These are phyloP conservation scores for Ilex aquifolium DNA, from an alignment of 257 asterid species.

Conservation along the genomic window DNA sequence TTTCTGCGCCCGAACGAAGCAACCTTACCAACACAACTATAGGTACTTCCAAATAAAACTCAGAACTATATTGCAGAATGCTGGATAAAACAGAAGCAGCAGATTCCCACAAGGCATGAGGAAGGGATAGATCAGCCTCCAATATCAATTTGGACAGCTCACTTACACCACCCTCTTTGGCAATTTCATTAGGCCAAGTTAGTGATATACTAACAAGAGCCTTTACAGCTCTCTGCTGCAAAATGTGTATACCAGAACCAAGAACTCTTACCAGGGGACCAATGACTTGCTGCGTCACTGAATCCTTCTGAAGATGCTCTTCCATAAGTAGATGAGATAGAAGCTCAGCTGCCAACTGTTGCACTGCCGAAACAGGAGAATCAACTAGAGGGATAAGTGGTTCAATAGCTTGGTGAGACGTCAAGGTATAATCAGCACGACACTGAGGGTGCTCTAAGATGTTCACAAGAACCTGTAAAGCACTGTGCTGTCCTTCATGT, in stretches of 20 bases:
- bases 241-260: not conserved
- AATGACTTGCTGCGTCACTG: not conserved
- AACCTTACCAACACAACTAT: not conserved
- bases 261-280: not conserved
- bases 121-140: not conserved
- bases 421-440: not conserved
- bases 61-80: not conserved
- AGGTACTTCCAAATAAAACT: not conserved
- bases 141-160: not conserved
- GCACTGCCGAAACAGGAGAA: not conserved
- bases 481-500: not conserved
- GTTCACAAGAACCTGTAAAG: not conserved
- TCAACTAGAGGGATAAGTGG: not conserved
- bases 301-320: constrained; percentile 1
- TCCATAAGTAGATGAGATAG: not conserved
- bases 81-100: not conserved
- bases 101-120: not conserved
- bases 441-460: not conserved
- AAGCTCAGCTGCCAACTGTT: constrained; percentile 1
- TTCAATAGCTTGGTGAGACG: not conserved
- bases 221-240: constrained; percentile 1
- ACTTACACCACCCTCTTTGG: not conserved
- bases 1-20: not conserved
- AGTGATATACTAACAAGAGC: not conserved
- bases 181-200: not conserved